phyloP scores from a whole-genome alignment of 129 eudicot genomes.

The Pulicaria dysenterica region DNA sequence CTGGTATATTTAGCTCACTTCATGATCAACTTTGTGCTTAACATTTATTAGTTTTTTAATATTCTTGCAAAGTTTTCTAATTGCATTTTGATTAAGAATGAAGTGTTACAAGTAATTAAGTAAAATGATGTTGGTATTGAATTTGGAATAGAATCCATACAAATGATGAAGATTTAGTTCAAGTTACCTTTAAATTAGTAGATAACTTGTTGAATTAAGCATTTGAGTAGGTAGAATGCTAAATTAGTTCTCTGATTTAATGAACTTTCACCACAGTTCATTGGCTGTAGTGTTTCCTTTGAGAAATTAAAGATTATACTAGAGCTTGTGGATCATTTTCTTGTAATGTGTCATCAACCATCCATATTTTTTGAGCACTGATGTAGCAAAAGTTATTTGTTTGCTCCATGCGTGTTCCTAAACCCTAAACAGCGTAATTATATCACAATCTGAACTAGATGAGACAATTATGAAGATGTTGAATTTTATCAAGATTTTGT shows the following conservation, averaged over 20 bases:
- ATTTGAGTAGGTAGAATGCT: not conserved
- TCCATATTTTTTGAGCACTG: not conserved
- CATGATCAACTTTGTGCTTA: not conserved
- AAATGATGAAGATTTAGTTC: too few species aligned
- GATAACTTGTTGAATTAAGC: not conserved
- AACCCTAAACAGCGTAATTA: not conserved
- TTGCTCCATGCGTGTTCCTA: not conserved
- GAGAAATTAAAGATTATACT: not conserved
- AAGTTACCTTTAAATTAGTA: not conserved
- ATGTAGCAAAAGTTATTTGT: constrained; percentile 9
- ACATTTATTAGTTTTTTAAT: not conserved
- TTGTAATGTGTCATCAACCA: not conserved
- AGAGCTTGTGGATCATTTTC: not conserved
- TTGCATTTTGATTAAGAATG: not conserved
- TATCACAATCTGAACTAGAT: not conserved
- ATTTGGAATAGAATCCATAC: not conserved
- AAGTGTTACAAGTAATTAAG: not conserved
- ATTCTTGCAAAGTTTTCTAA: not conserved
- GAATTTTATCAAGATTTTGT: not conserved
- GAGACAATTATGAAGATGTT: not conserved
- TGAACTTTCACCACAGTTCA: not conserved
- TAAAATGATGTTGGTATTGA: not conserved
- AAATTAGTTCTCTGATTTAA: not conserved
- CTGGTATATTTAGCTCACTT: constrained; percentile 47
- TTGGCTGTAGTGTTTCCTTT: not conserved